Conservation (phyloP, 805 yeast species). For the Starmerella sirachaensis region DNA sequence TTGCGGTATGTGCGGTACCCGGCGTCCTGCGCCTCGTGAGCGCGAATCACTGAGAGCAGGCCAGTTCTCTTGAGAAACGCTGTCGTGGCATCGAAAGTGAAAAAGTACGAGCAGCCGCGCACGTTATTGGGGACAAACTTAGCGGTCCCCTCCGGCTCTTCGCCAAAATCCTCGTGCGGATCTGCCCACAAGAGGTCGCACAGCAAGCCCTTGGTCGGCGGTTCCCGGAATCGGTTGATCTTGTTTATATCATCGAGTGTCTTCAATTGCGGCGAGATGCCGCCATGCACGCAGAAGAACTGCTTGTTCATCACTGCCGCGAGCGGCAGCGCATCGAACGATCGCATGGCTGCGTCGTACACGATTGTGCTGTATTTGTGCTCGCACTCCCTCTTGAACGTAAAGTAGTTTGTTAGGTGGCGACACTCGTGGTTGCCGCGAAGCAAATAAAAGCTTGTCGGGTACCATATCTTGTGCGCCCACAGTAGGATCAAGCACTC, state of each 20-base stretch:
- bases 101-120: slow-evolving; percentile 89
- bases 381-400: slow-evolving; percentile 80
- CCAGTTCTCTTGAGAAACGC: slow-evolving; percentile 67
- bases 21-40: slow-evolving; percentile 96
- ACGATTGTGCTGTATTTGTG: slow-evolving; percentile 58
- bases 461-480: slow-evolving; percentile 65
- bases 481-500: slow-evolving; percentile 61
- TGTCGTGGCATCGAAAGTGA: slow-evolving; percentile 70
- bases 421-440: slow-evolving; percentile 94
- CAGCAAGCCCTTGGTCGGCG: slow-evolving; percentile 87
- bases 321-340: slow-evolving; percentile 79
- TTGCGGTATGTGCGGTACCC: slow-evolving; percentile 91
- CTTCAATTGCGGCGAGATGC: slow-evolving; percentile 74
- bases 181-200: slow-evolving; percentile 96
- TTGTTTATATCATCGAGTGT: slow-evolving; percentile 54
- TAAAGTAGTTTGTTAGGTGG: slow-evolving; percentile 86
- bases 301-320: slow-evolving; percentile 91
- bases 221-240: slow-evolving; percentile 75
- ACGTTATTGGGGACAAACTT: slow-evolving; percentile 54
- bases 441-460: slow-evolving; percentile 62
- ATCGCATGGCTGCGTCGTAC: slow-evolving; percentile 60
- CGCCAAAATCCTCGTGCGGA: slow-evolving; percentile 83
- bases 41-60: slow-evolving; percentile 74
- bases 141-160: slow-evolving; percentile 30
- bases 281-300: slow-evolving; percentile 94